A percentile compares a stretch with the other conserved stretches of the same genome.
Evolutionary conservation across 352 stramenopile species (phyloP).

Genomic region (Pythium aquatile): DNA sequence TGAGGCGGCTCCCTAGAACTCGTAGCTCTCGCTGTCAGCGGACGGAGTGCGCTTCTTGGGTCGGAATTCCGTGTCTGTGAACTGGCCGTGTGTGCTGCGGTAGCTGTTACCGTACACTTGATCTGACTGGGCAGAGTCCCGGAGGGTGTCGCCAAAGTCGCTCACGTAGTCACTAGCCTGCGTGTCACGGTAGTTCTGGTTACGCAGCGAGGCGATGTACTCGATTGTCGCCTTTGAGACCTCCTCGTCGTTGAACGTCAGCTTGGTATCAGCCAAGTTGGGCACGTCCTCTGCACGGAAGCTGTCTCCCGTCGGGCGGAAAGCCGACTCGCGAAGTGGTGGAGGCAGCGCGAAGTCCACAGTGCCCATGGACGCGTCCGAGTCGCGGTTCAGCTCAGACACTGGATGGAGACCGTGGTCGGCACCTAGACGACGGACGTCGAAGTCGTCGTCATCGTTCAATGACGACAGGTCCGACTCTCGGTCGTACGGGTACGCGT

Average conservation of each 20-base stretch:
- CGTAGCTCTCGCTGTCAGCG: slow-evolving; percentile 68
- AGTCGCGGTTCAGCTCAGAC: slow-evolving; percentile 32
- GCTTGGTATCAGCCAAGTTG: slow-evolving; percentile 18
- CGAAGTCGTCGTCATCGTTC: slow-evolving; percentile 46
- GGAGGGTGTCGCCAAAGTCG: slow-evolving; percentile 20
- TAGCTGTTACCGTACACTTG: slow-evolving; percentile 14
- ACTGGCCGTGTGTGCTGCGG: slow-evolving; percentile 21
- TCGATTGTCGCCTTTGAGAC: slow-evolving; percentile 25
- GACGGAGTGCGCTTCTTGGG: slow-evolving; percentile 32
- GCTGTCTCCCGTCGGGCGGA: slow-evolving; percentile 16
- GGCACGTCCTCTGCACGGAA: slow-evolving; percentile 21
- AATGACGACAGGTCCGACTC: slow-evolving; percentile 67
- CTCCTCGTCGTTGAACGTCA: slow-evolving; percentile 26
- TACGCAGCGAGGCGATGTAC: slow-evolving; percentile 24
- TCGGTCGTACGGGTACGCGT: slow-evolving; percentile 28
- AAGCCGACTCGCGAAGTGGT: slow-evolving; percentile 1
- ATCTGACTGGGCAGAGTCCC: slow-evolving; percentile 20
- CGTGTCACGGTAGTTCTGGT: slow-evolving; percentile 22
- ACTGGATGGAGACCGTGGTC: slow-evolving; percentile 17
- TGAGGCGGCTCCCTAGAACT: slow-evolving; percentile 49
- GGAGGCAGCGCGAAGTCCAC: slow-evolving; percentile 35
- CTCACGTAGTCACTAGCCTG: slow-evolving; percentile 24
- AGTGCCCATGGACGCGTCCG: slow-evolving; percentile 52
- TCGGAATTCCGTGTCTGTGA: slow-evolving; percentile 29
- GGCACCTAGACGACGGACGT: slow-evolving; percentile 1